These are phyloP conservation scores for Metschnikowia henanensis DNA, from an alignment of 805 yeast species.

Conservation along the genomic window DNA sequence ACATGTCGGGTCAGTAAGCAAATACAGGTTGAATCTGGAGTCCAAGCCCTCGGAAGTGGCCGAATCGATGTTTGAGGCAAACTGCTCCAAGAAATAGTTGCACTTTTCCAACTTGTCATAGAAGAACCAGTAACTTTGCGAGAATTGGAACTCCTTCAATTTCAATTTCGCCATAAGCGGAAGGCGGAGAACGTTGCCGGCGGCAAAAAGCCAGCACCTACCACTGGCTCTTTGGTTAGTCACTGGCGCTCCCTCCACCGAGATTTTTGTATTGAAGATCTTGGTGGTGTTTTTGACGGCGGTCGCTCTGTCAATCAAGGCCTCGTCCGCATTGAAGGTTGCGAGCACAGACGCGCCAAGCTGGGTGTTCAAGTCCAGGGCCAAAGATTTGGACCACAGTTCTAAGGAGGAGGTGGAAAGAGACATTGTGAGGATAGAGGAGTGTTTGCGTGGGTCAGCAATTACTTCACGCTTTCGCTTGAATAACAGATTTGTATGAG, in stretches of 20 bases:
- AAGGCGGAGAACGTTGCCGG: slow-evolving; percentile 20
- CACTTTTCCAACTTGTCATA: slow-evolving; percentile 23
- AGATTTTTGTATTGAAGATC: slow-evolving; percentile 44
- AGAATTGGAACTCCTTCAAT: slow-evolving; percentile 22
- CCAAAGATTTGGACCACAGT: slow-evolving; percentile 12
- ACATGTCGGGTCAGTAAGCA: slow-evolving; percentile 20
- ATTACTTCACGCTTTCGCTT: neutral
- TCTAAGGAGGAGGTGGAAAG: slow-evolving; percentile 6
- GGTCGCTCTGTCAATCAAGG: slow-evolving; percentile 18
- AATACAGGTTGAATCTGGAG: slow-evolving; percentile 17
- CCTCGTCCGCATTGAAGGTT: slow-evolving; percentile 19
- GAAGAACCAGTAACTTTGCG: slow-evolving; percentile 23
- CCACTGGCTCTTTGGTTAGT: slow-evolving; percentile 21
- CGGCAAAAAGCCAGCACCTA: slow-evolving; percentile 24
- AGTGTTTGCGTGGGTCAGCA: no score
- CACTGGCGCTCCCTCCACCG: slow-evolving; percentile 59
- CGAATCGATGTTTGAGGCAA: slow-evolving; percentile 17
- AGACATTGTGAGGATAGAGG: slow-evolving; percentile 1
- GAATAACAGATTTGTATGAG: neutral
- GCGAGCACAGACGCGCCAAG: slow-evolving; percentile 16
- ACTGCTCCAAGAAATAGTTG: slow-evolving; percentile 19
- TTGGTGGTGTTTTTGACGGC: slow-evolving; percentile 23
- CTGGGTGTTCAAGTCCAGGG: slow-evolving; percentile 12
- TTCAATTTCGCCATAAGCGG: slow-evolving; percentile 18
- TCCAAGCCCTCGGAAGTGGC: slow-evolving; percentile 14